These are phyloP conservation scores for Tetrahymena malaccensis DNA, from an alignment of 73 alveolate species.

Conservation along the genomic window DNA sequence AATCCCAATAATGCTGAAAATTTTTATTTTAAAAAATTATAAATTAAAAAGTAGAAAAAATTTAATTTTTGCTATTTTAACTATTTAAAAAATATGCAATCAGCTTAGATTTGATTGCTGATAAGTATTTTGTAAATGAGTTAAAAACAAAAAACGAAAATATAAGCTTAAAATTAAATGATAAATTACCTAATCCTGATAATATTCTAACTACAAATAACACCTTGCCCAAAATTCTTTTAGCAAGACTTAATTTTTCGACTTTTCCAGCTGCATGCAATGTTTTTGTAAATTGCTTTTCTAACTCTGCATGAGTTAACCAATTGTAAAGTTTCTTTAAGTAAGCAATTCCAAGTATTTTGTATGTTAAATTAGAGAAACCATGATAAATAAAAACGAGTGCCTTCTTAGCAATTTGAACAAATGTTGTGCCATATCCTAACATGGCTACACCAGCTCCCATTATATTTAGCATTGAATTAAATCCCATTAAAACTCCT, in stretches of 20 bases:
- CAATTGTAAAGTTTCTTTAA: neutral
- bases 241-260: neutral
- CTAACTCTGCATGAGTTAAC: neutral
- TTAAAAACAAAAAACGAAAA: neutral
- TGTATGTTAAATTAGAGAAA: neutral
- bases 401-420: neutral
- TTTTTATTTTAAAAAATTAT: too few relatives aligned
- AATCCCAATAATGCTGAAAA: neutral
- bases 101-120: neutral
- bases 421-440: neutral
- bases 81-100: too few relatives aligned
- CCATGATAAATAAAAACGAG: neutral
- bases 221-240: neutral
- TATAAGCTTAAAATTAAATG: neutral
- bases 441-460: neutral
- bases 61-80: neutral
- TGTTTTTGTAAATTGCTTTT: neutral
- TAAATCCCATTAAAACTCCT: neutral
- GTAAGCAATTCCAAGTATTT: neutral
- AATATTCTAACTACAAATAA: neutral
- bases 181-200: neutral
- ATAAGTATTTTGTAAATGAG: too few relatives aligned
- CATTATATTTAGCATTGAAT: neutral
- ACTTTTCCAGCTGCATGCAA: neutral
- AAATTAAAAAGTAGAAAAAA: neutral